These are phyloP conservation scores for Cystofilobasidium capitatum DNA, from an alignment of 768 basidiomycete genomes.

Conservation along the genomic window DNA sequence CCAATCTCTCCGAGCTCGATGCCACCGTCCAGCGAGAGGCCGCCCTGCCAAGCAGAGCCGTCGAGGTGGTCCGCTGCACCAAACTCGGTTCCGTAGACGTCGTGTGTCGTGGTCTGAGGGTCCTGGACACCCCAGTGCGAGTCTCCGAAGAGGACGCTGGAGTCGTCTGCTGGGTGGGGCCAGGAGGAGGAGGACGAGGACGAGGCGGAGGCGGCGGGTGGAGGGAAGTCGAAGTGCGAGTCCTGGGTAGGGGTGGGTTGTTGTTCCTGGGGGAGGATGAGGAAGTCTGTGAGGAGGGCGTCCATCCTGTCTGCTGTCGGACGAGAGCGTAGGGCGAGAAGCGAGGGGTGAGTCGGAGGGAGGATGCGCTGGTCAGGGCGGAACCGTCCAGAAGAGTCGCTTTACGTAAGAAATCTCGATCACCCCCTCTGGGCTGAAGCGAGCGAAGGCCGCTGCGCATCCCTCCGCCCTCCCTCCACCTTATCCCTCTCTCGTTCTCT, in stretches of 20 bases:
- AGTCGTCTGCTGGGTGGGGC: background rate
- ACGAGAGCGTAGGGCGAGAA: background rate
- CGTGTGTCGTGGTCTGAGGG: background rate
- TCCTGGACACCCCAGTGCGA: background rate
- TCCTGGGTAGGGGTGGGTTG: background rate
- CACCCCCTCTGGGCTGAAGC: too few species aligned
- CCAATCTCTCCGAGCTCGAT: slow-evolving; percentile 22
- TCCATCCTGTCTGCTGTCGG: background rate
- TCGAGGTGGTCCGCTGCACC: background rate
- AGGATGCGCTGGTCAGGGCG: background rate
- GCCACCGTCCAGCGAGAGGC: background rate
- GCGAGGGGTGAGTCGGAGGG: background rate
- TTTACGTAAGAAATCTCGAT: background rate
- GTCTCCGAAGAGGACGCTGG: background rate
- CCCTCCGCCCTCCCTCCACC: too few species aligned
- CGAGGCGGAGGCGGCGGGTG: background rate
- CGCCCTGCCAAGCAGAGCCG: background rate
- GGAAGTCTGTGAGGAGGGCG: background rate
- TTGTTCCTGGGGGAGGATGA: slow-evolving; percentile 5
- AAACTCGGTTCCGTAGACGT: too few species aligned
- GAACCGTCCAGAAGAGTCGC: background rate
- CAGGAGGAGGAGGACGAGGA: background rate
- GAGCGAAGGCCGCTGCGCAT: too few species aligned
- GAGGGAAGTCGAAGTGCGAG: background rate
- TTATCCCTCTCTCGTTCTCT: too few species aligned